Conservation (phyloP, 208 protist genomes). For the Naegleria gruberi region DNA sequence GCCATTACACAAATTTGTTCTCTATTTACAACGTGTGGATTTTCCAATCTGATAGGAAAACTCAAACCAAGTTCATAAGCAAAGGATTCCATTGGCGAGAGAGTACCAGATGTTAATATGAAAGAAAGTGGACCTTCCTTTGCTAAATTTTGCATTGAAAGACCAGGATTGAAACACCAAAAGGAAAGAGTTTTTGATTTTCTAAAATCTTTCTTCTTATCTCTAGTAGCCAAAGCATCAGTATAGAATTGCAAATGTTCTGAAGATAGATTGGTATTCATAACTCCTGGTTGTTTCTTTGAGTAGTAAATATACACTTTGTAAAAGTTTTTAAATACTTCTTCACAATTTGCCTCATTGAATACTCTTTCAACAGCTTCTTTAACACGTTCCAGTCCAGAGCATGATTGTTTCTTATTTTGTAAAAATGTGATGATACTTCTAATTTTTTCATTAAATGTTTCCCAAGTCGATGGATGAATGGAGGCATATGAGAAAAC, state of each 20-base stretch:
- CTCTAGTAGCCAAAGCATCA: not conserved
- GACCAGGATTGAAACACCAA: slow-evolving; percentile 77
- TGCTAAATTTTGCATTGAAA: slow-evolving; percentile 62
- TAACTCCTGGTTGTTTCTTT: not conserved
- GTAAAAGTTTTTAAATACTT: not conserved
- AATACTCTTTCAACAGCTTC: not conserved
- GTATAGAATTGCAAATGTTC: not conserved
- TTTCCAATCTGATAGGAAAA: slow-evolving; percentile 69
- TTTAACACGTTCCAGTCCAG: not conserved
- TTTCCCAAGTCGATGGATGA: not conserved
- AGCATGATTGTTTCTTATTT: not conserved
- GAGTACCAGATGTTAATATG: slow-evolving; percentile 86
- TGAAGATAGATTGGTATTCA: not conserved
- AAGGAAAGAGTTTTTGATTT: slow-evolving; percentile 37
- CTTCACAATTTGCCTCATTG: not conserved
- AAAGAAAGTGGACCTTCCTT: slow-evolving; percentile 47
- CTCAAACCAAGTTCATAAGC: slow-evolving; percentile 54
- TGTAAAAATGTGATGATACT: not conserved
- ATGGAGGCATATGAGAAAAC: not conserved
- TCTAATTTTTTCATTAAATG: not conserved
- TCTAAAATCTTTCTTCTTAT: not conserved
- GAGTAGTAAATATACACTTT: not conserved
- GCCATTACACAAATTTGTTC: slow-evolving; percentile 46
- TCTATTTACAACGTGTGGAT: slow-evolving; percentile 73
- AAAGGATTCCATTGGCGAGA: slow-evolving; percentile 74